Evolutionary conservation across 495 filamentous ascomycete genomes (phyloP).

Genomic region (Hypoxylon rickii): DNA sequence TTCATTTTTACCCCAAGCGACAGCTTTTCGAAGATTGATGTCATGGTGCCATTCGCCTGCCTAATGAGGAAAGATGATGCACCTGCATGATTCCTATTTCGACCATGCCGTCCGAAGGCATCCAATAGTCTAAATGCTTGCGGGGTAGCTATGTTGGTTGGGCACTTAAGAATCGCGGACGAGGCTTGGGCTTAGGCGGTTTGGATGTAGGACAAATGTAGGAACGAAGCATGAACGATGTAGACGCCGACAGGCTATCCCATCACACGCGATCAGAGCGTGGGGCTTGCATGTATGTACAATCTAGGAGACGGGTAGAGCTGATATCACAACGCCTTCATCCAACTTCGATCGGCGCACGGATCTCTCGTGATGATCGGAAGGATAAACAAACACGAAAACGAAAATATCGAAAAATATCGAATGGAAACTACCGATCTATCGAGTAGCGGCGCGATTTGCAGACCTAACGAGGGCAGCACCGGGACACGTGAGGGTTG

Average conservation of each 20-base stretch:
- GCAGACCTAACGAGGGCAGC: constrained; percentile 5
- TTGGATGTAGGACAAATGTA: too few species aligned
- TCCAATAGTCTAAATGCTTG: constrained; percentile 20
- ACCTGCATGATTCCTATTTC: constrained; percentile 18
- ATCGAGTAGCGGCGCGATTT: constrained; percentile 1
- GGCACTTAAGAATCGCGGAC: constrained; percentile 10
- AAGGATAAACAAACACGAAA: neutral
- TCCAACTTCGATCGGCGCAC: too few species aligned
- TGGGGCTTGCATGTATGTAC: too few species aligned
- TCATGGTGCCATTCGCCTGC: constrained; percentile 20
- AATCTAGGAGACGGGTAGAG: too few species aligned
- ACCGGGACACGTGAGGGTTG: neutral
- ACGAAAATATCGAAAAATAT: too few species aligned
- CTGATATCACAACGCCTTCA: too few species aligned
- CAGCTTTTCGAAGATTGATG: constrained; percentile 11
- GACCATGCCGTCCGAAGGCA: constrained; percentile 14
- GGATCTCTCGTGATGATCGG: neutral
- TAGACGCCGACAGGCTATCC: too few species aligned
- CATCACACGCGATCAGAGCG: too few species aligned
- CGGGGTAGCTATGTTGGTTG: constrained; percentile 11
- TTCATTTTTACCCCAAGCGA: constrained; percentile 22
- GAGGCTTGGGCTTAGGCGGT: constrained; percentile 8
- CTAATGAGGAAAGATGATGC: constrained; percentile 22
- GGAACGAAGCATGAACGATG: too few species aligned
- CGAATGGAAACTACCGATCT: too few species aligned